Conservation (phyloP, 805 yeast genomes). For the Vanderwaltozyma yarrowii region DNA sequence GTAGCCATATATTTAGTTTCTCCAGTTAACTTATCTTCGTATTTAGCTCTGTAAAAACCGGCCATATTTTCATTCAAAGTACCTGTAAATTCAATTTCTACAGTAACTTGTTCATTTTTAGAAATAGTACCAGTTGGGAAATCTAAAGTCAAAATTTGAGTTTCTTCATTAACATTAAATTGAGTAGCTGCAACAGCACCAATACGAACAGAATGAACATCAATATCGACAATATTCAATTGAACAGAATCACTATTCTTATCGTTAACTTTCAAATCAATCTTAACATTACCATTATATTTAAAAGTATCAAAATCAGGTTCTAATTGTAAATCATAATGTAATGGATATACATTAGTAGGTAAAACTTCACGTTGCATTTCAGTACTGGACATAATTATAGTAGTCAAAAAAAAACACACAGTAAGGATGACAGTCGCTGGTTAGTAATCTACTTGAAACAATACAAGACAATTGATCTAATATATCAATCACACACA, state of each 20-base stretch:
- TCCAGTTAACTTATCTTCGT: slow-evolving; percentile 46
- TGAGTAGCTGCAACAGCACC: slow-evolving; percentile 32
- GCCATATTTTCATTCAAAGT: slow-evolving; percentile 69
- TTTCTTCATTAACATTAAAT: slow-evolving; percentile 38
- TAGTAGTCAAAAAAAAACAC: too few species aligned
- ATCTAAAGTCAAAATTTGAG: slow-evolving; percentile 54
- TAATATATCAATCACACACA: too few species aligned
- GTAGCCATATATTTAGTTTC: slow-evolving; percentile 64
- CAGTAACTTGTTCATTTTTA: slow-evolving; percentile 23
- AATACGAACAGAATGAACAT: slow-evolving; percentile 40
- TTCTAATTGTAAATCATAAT: slow-evolving; percentile 59
- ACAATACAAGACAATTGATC: too few species aligned
- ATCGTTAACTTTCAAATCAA: slow-evolving; percentile 46
- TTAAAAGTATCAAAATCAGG: slow-evolving; percentile 52
- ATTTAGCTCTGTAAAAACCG: slow-evolving; percentile 67
- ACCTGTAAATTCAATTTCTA: slow-evolving; percentile 49
- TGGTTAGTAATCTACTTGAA: too few species aligned
- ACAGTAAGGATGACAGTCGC: too few species aligned
- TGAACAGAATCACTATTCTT: slow-evolving; percentile 33
- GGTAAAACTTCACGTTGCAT: slow-evolving; percentile 41
- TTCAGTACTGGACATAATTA: neutral
- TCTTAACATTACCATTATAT: slow-evolving; percentile 44
- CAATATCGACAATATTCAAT: slow-evolving; percentile 58
- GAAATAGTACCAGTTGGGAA: slow-evolving; percentile 37
- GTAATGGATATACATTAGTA: slow-evolving; percentile 55